Evolutionary conservation across 139 green algal species (phyloP), one percentile per base, ranked within the genome.

Genomic region (Coccomyxa sp.): DNA sequence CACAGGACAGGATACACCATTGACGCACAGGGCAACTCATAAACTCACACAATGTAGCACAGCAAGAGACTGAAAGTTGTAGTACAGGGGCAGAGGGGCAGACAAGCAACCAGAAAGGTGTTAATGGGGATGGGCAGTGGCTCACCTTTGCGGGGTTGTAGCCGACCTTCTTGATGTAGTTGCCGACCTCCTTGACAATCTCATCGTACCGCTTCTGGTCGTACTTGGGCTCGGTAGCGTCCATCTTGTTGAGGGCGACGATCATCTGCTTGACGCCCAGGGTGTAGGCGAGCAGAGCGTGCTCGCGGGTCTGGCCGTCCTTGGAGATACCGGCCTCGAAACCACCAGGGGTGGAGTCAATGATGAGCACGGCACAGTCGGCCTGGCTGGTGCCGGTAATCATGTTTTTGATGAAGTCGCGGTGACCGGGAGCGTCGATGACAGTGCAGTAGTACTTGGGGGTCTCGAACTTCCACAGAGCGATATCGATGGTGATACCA

Each of bases 331-430:
- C 94, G 79, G 94, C 96, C 89, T 94, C 97, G 88, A 98, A 98
- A 93, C 97, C 97, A 92, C 95, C 89, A 74, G 90, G 88, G 41
- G 92, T 94, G 68, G 90, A 92, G 79, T 97, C 92, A 72, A 97
- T 98, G 86, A 97, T 95, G 40, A 97, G 92, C 83, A 97, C 89
- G 78, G 90, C 93, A 91, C 88, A 96, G 90, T 96, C 92, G 74
- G 94, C 95, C 94, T 98, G 95, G 79, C 89, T 89, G 82, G 95
- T 93, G 9, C 78, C 96, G 75, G 96, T 97, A 89, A 99, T 99
- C 96, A 99, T 99, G 93, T 99, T 99, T 95, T 99, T 99, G 89
- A 99, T 99, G 92, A 99, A 99, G 88, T 99, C 96, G 68, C 96
- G 85, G 88, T 99, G 96, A 81, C 96, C 92, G 18, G 93, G 94